These are phyloP conservation scores for Botryotinia convoluta DNA, from an alignment of 2,329 filamentous ascomycete genomes.

Conservation along the genomic window DNA sequence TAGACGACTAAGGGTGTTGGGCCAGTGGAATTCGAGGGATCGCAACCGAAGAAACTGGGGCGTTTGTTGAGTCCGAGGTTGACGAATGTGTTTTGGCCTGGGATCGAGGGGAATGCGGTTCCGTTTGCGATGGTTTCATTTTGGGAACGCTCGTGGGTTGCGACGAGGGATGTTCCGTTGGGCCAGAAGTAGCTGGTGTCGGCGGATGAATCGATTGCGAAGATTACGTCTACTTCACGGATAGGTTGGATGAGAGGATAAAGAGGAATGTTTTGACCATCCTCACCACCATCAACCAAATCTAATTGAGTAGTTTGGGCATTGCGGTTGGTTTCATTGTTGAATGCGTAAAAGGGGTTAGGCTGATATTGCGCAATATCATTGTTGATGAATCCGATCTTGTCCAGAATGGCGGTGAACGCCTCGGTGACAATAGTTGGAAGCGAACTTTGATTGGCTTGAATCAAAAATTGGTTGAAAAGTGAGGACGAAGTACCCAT, in stretches of 20 bases:
- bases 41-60: constrained; percentile 80
- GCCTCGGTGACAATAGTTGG: constrained; percentile 48
- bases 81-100: constrained; percentile 73
- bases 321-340: constrained; percentile 57
- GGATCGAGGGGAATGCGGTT: constrained; percentile 69
- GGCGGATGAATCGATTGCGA: constrained; percentile 74
- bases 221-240: constrained; percentile 75
- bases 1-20: constrained; percentile 75
- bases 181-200: constrained; percentile 70
- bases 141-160: constrained; percentile 67
- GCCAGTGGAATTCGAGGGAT: constrained; percentile 59
- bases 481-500: constrained; percentile 84
- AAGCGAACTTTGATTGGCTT: constrained; percentile 53
- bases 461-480: constrained; percentile 75
- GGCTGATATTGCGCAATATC: constrained; percentile 74
- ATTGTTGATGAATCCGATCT: constrained; percentile 57
- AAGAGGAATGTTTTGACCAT: constrained; percentile 75
- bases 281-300: constrained; percentile 76
- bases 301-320: constrained; percentile 55
- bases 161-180: constrained; percentile 71
- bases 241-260: constrained; percentile 72
- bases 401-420: constrained; percentile 53
- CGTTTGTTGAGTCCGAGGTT: constrained; percentile 71
- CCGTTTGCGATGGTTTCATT: constrained; percentile 59
- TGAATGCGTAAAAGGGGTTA: constrained; percentile 72